Conservation (phyloP, 2,329 filamentous ascomycete genomes). For the Macrophomina tecta region DNA sequence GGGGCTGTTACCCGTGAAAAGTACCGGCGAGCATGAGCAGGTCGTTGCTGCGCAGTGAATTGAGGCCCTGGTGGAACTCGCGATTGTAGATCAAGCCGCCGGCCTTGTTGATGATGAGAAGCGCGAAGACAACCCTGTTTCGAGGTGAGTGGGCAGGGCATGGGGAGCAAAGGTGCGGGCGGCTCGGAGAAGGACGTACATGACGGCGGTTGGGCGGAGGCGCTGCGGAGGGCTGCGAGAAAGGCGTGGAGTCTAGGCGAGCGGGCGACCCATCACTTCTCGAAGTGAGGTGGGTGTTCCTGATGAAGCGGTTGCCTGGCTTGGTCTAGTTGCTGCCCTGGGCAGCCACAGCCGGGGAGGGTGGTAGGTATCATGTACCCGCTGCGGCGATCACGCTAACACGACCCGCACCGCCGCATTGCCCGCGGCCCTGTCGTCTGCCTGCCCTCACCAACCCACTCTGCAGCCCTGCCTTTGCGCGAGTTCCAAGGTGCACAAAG, state of each 20-base stretch:
- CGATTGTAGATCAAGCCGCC: constrained; percentile 96
- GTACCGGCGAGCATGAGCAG: constrained; percentile 96
- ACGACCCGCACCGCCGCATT: constrained; percentile 3
- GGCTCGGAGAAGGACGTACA: constrained; percentile 22
- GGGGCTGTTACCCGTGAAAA: constrained; percentile 81
- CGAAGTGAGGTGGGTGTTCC: background rate
- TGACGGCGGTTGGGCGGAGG: constrained; percentile 4
- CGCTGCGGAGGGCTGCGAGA: background rate
- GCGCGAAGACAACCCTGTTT: constrained; percentile 85
- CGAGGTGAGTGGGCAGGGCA: constrained; percentile 10
- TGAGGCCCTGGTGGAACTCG: constrained; percentile 85
- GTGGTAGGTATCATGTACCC: background rate
- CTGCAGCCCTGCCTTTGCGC: constrained; percentile 2
- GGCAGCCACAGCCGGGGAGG: constrained; percentile 10
- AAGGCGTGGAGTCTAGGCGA: background rate
- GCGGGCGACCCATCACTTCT: constrained; percentile 18
- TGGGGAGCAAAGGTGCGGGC: constrained; percentile 7
- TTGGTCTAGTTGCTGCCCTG: background rate
- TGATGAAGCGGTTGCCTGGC: constrained; percentile 3
- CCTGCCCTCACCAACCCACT: background rate
- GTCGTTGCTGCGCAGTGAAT: constrained; percentile 92
- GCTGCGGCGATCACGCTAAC: constrained; percentile 9
- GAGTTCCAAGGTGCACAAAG: background rate
- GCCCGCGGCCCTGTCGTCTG: background rate
- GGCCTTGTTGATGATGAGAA: constrained; percentile 99